A percentile compares a stretch with the other conserved stretches of the same genome.
These are phyloP conservation scores for Circinella umbellata DNA, from an alignment of 371 early-diverging fungal species.

Conservation along the genomic window DNA sequence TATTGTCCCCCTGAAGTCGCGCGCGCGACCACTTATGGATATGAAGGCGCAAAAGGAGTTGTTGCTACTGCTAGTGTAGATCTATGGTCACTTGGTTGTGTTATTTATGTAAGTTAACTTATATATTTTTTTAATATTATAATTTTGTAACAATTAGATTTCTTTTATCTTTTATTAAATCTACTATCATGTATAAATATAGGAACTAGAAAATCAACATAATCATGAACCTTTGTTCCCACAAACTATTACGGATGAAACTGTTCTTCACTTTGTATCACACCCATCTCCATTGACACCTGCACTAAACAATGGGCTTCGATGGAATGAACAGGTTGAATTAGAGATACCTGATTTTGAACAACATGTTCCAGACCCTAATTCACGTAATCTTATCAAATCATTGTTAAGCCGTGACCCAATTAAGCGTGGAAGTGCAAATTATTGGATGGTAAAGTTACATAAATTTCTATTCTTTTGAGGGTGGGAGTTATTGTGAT, in stretches of 20 bases:
- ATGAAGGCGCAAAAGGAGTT: slow-evolving; percentile 53
- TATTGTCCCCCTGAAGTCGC: slow-evolving; percentile 52
- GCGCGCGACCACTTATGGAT: slow-evolving; percentile 51
- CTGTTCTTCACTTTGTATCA: slow-evolving; percentile 52
- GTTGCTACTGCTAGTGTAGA: slow-evolving; percentile 54
- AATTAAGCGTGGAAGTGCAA: slow-evolving; percentile 39
- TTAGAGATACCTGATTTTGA: slow-evolving; percentile 48
- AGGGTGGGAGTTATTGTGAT: too few relatives aligned
- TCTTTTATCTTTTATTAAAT: too few relatives aligned
- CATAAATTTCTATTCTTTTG: too few relatives aligned
- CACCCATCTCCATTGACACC: slow-evolving; percentile 57
- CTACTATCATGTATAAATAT: not conserved
- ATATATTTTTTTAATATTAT: too few relatives aligned
- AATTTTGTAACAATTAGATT: too few relatives aligned
- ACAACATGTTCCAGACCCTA: slow-evolving; percentile 32
- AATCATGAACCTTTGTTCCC: slow-evolving; percentile 40
- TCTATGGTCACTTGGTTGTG: slow-evolving; percentile 54
- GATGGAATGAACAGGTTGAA: slow-evolving; percentile 51
- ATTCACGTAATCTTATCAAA: slow-evolving; percentile 38
- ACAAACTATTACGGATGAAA: slow-evolving; percentile 49
- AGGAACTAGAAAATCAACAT: slow-evolving; percentile 43
- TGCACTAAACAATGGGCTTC: slow-evolving; percentile 44
- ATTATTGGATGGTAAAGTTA: slow-evolving; percentile 38
- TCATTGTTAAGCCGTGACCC: slow-evolving; percentile 49
- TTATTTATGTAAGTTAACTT: slow-evolving; percentile 31